Evolutionary conservation across 805 yeast genomes (phyloP).

Genomic region (Cyberlindnera misumaiensis): DNA sequence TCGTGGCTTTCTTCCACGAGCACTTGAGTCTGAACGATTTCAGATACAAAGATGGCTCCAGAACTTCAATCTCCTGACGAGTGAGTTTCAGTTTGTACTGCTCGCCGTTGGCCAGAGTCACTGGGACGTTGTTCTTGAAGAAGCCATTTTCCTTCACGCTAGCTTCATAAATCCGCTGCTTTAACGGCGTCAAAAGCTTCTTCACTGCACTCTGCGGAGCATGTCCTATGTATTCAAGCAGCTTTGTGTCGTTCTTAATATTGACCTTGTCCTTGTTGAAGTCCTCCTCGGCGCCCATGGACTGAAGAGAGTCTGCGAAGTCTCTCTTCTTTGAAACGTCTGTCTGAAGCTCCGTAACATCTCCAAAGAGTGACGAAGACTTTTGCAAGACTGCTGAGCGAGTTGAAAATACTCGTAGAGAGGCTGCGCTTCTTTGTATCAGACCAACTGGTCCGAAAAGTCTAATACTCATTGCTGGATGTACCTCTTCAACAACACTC

Average conservation of each 20-base stretch:
- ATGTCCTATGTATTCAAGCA: conserved; percentile 46
- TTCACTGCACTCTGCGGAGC: conserved; percentile 49
- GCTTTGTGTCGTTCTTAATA: conserved; percentile 25
- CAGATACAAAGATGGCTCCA: conserved; percentile 85
- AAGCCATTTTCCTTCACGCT: conserved; percentile 57
- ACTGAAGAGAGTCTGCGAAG: conserved; percentile 21
- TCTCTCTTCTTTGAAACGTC: conserved; percentile 15
- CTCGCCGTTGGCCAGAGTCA: conserved; percentile 37
- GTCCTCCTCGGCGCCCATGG: conserved; percentile 17
- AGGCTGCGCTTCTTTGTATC: neutral
- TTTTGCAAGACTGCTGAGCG: neutral
- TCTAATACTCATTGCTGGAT: neutral
- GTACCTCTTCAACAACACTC: too few relatives aligned
- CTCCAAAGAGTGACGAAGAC: conserved; percentile 17
- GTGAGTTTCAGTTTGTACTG: conserved; percentile 51
- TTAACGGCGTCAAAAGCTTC: conserved; percentile 59
- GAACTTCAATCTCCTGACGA: conserved; percentile 59
- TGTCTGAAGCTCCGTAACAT: conserved; percentile 17
- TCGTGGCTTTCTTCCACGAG: conserved; percentile 83
- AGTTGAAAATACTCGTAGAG: neutral
- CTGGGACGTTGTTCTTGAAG: conserved; percentile 54
- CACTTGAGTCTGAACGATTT: conserved; percentile 78
- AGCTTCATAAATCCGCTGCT: conserved; percentile 52
- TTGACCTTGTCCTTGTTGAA: conserved; percentile 24
- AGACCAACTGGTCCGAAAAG: neutral